Conservation (phyloP, 192 early-diverging fungal genomes). For the Coemansia sp. region DNA sequence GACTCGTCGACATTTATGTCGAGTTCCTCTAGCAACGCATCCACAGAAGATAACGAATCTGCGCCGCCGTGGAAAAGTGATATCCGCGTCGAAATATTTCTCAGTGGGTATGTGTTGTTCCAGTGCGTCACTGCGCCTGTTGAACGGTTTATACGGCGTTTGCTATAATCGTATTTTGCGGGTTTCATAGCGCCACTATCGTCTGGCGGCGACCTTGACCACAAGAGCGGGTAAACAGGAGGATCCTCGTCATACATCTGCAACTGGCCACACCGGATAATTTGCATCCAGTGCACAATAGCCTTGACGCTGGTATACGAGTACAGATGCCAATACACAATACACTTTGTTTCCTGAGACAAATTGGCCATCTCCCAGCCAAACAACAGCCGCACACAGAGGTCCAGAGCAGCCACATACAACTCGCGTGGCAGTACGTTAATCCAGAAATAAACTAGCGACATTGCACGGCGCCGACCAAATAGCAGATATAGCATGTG, state of each 20-base stretch:
- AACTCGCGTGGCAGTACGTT: conserved; percentile 69
- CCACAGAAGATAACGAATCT: conserved; percentile 78
- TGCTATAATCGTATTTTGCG: neutral
- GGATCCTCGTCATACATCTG: conserved; percentile 94
- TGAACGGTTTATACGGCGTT: conserved; percentile 23
- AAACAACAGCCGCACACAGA: conserved; percentile 72
- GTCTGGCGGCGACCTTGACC: conserved; percentile 8
- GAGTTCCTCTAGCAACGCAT: conserved; percentile 58
- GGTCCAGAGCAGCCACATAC: conserved; percentile 72
- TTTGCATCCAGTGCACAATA: conserved; percentile 97
- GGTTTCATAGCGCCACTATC: neutral
- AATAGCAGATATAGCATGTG: conserved; percentile 85
- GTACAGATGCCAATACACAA: conserved; percentile 84
- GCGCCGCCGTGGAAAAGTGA: conserved; percentile 88
- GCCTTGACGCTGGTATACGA: conserved; percentile 86
- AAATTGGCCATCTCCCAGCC: conserved; percentile 73
- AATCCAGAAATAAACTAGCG: conserved; percentile 82
- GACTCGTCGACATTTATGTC: conserved; percentile 45
- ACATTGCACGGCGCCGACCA: conserved; percentile 79
- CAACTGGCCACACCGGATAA: conserved; percentile 78
- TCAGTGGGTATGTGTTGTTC: conserved; percentile 56
- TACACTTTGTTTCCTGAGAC: conserved; percentile 69
- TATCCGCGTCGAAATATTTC: conserved; percentile 77
- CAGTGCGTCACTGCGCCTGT: conserved; percentile 52
- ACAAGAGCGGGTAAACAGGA: conserved; percentile 43